Conservation (phyloP, 2,329 filamentous ascomycete genomes). For the Diaporthe nobilis region DNA sequence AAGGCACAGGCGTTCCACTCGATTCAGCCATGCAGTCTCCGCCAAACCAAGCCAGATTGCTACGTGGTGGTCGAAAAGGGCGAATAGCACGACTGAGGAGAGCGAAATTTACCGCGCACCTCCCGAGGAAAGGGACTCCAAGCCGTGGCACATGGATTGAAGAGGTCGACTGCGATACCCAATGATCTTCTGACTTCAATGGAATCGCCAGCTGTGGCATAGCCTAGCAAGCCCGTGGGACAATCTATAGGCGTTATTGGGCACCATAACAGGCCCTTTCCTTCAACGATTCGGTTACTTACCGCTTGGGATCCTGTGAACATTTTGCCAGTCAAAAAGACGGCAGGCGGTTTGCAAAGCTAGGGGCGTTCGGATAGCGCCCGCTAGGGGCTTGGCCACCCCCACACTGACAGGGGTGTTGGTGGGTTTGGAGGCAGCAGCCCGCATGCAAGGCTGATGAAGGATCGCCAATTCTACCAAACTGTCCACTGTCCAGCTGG, state of each 20-base stretch:
- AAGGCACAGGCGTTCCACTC: background rate
- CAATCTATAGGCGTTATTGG: background rate
- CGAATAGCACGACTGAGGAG: background rate
- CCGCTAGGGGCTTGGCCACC: slow-evolving; percentile 28
- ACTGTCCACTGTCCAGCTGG: slow-evolving; percentile 28
- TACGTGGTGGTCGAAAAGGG: background rate
- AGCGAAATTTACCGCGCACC: background rate
- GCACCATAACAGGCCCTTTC: background rate
- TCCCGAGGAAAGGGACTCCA: background rate
- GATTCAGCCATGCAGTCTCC: background rate
- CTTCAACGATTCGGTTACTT: background rate
- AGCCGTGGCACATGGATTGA: background rate
- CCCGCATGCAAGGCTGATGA: slow-evolving; percentile 42
- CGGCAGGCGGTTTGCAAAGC: slow-evolving; percentile 14
- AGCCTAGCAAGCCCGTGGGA: background rate
- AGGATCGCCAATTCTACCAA: slow-evolving; percentile 33
- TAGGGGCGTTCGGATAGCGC: slow-evolving; percentile 35
- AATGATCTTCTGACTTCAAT: background rate
- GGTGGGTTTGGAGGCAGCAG: slow-evolving; percentile 24
- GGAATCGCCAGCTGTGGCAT: background rate
- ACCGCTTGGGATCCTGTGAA: slow-evolving; percentile 7
- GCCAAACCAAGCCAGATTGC: background rate
- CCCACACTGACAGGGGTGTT: slow-evolving; percentile 18
- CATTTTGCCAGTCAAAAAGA: slow-evolving; percentile 23
- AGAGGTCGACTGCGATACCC: background rate